These are phyloP conservation scores for Mimosa pudica DNA, from an alignment of 306 rosid species.

Conservation along the genomic window DNA sequence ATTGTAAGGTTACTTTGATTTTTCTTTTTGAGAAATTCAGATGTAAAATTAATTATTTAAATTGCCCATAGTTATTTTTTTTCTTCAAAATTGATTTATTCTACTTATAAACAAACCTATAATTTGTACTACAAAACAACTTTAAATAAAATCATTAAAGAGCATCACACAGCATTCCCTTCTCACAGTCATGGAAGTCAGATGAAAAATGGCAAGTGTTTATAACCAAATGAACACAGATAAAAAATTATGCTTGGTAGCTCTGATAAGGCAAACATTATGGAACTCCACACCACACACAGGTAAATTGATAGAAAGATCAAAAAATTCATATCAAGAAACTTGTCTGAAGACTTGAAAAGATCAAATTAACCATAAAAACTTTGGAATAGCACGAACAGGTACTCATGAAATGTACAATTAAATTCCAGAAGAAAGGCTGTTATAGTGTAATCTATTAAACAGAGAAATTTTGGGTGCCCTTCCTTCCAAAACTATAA, in stretches of 20 bases:
- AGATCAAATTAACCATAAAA: conserved; percentile 12
- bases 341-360: conserved; percentile 27
- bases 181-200: neutral
- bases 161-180: conserved; percentile 3
- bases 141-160: too few relatives aligned
- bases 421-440: conserved; percentile 26
- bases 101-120: too few relatives aligned
- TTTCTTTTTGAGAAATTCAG: too few relatives aligned
- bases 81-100: too few relatives aligned
- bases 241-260: neutral
- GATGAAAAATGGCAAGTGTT: neutral
- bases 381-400: conserved; percentile 15
- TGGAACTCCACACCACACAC: neutral
- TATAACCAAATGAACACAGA: neutral
- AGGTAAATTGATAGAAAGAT: neutral
- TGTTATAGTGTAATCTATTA: neutral
- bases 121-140: conserved; percentile 7
- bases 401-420: conserved; percentile 21
- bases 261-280: conserved; percentile 16
- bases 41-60: too few relatives aligned
- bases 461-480: conserved; percentile 21
- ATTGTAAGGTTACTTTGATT: too few relatives aligned
- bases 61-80: too few relatives aligned
- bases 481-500: neutral
- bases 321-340: conserved; percentile 27